Evolutionary conservation across 495 filamentous ascomycete genomes (phyloP).

Genomic region (Entonaema liquescens): DNA sequence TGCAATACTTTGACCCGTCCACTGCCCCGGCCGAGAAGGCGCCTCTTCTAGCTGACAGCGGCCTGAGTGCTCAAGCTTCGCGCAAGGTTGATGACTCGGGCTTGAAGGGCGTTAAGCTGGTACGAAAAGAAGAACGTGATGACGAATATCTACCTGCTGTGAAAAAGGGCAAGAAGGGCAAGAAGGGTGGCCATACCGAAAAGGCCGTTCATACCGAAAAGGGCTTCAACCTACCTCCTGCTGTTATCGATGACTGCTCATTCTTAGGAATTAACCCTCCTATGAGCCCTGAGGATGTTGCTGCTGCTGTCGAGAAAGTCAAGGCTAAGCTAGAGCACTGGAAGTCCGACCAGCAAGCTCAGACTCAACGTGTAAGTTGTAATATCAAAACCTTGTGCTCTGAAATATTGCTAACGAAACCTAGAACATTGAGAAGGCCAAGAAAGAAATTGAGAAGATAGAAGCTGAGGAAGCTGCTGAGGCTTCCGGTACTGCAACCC

Average conservation of each 20-base stretch:
- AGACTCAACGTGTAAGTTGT: conserved; percentile 86
- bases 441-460: conserved; percentile 70
- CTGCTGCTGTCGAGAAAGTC: conserved; percentile 81
- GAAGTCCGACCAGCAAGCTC: conserved; percentile 87
- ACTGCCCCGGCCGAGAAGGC: conserved; percentile 65
- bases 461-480: conserved; percentile 63
- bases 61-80: conserved; percentile 72
- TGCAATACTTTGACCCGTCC: conserved; percentile 89
- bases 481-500: conserved; percentile 45
- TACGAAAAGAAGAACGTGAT: conserved; percentile 84
- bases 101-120: conserved; percentile 78
- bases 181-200: conserved; percentile 61
- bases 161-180: conserved; percentile 93
- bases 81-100: conserved; percentile 81
- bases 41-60: conserved; percentile 70
- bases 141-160: conserved; percentile 86
- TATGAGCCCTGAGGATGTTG: conserved; percentile 82
- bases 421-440: conserved; percentile 82
- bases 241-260: conserved; percentile 87
- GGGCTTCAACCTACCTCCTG: conserved; percentile 84
- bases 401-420: conserved; percentile 61
- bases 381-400: neutral
- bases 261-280: conserved; percentile 87
- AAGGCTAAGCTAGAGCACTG: conserved; percentile 91
- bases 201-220: conserved; percentile 57